Evolutionary conservation across 2,329 filamentous ascomycete species (phyloP).

Genomic region (Venturia pyrina): DNA sequence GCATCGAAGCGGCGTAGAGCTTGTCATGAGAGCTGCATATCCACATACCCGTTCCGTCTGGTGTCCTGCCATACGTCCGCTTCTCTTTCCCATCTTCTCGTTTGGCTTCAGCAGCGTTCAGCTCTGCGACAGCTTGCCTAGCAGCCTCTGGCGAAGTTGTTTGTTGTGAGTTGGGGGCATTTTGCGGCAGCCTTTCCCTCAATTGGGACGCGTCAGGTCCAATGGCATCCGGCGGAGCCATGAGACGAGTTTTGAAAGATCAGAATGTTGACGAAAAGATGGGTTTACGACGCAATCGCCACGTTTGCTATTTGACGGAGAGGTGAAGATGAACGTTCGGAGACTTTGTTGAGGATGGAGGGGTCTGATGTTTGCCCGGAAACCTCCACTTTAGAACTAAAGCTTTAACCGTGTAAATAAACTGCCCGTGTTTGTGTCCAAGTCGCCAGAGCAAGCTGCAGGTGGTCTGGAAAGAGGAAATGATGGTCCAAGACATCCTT

Average conservation of each 20-base stretch:
- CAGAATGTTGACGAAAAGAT: background rate
- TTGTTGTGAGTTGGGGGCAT: background rate
- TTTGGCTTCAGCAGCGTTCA: slow-evolving; percentile 2
- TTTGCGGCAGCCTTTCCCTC: slow-evolving; percentile 3
- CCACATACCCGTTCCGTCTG: slow-evolving; percentile 12
- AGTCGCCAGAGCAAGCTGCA: background rate
- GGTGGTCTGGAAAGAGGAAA: background rate
- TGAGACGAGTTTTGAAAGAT: background rate
- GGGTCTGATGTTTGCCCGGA: background rate
- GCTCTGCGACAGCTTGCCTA: slow-evolving; percentile 1
- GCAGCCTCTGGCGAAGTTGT: background rate
- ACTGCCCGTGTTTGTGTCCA: background rate
- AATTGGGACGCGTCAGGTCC: slow-evolving; percentile 4
- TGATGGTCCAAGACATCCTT: background rate
- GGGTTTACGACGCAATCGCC: background rate
- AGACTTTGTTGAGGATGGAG: background rate
- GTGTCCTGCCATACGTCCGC: slow-evolving; percentile 14
- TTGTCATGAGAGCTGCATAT: background rate
- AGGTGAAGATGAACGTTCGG: background rate
- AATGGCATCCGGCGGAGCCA: slow-evolving; percentile 6
- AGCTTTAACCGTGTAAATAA: background rate
- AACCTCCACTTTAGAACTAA: background rate
- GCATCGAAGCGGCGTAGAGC: background rate
- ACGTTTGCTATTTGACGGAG: background rate
- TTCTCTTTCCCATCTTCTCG: slow-evolving; percentile 6